Conservation (phyloP, 495 filamentous ascomycete genomes). For the Sporormia fimetaria region DNA sequence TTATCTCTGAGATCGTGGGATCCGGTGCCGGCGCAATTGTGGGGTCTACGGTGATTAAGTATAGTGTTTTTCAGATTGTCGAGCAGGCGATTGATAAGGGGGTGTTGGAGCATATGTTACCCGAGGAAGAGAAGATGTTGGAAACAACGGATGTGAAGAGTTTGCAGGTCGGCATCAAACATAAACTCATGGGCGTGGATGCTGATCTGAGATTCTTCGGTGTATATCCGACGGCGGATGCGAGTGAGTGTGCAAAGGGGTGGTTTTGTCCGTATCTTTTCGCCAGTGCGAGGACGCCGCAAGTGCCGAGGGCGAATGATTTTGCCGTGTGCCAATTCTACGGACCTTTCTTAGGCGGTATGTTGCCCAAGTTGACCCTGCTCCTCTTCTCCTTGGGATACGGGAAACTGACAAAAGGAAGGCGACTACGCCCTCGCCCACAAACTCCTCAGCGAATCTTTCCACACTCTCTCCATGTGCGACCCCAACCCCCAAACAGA, state of each 20-base stretch:
- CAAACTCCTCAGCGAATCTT: conserved; percentile 32
- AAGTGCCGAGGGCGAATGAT: conserved; percentile 29
- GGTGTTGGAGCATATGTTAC: conserved; percentile 34
- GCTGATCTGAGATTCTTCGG: conserved; percentile 29
- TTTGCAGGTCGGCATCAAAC: conserved; percentile 35
- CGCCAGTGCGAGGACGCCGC: conserved; percentile 32
- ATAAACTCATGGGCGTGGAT: conserved; percentile 37
- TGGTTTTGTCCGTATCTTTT: conserved; percentile 37
- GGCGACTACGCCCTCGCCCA: conserved; percentile 34
- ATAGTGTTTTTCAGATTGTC: conserved; percentile 34
- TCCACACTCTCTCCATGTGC: conserved; percentile 28
- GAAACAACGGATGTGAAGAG: conserved; percentile 33
- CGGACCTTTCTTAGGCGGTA: conserved; percentile 32
- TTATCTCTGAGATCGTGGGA: conserved; percentile 31
- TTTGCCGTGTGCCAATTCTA: conserved; percentile 36
- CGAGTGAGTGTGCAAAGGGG: conserved; percentile 31
- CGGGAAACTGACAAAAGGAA: neutral
- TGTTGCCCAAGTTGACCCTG: conserved; percentile 6
- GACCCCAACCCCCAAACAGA: conserved; percentile 30
- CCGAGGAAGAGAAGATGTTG: conserved; percentile 37
- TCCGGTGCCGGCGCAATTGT: conserved; percentile 29
- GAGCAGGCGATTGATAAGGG: conserved; percentile 37
- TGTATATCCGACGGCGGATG: conserved; percentile 24
- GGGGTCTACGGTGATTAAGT: conserved; percentile 31
- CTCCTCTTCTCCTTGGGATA: neutral